Conservation (phyloP, 805 yeast species). For the Komagataella kurtzmanii region DNA sequence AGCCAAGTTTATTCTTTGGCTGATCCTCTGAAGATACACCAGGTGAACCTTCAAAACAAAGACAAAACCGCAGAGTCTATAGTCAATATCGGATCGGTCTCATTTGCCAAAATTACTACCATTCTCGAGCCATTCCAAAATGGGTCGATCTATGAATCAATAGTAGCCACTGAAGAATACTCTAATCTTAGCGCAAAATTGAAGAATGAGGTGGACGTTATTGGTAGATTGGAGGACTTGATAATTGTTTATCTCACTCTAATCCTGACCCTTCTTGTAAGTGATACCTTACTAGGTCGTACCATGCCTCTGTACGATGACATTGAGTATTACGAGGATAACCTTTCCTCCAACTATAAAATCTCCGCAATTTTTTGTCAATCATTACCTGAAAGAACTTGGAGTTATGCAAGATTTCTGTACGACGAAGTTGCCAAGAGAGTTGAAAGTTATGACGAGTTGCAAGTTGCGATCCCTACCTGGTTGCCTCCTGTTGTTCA, state of each 20-base stretch:
- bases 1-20: background rate
- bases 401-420: constrained; percentile 7
- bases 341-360: constrained; percentile 18
- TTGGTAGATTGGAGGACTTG: constrained; percentile 10
- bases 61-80: background rate
- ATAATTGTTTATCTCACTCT: constrained; percentile 10
- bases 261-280: constrained; percentile 6
- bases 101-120: background rate
- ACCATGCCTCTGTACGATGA: constrained; percentile 30
- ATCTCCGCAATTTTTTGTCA: constrained; percentile 25
- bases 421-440: constrained; percentile 12
- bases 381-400: constrained; percentile 17
- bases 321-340: constrained; percentile 31
- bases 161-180: background rate
- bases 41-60: background rate
- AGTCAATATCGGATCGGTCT: background rate
- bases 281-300: constrained; percentile 19
- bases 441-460: background rate
- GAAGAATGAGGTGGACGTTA: constrained; percentile 1
- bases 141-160: background rate
- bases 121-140: background rate
- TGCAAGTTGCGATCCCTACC: background rate
- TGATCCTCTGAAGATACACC: background rate
- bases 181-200: background rate
- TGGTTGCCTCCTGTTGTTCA: background rate